These are phyloP conservation scores for Pyricularia pennisetigena DNA, from an alignment of 2,329 filamentous ascomycete species.

Conservation along the genomic window DNA sequence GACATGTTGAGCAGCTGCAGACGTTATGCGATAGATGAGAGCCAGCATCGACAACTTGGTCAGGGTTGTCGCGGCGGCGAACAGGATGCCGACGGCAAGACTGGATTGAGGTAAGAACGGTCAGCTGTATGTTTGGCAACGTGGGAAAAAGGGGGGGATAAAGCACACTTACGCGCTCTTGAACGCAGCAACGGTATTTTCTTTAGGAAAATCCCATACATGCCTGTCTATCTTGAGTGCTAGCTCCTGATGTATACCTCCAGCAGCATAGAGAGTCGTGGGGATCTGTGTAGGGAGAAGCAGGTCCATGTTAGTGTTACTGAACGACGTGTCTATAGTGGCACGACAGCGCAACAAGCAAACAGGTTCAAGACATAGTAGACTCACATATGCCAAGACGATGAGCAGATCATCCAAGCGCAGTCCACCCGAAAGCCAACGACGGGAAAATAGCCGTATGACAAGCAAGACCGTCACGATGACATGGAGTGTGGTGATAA, in stretches of 20 bases:
- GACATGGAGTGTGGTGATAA: constrained; percentile 16
- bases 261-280: constrained; percentile 19
- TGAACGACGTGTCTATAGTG: background rate
- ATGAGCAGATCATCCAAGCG: constrained; percentile 27
- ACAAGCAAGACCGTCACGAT: constrained; percentile 20
- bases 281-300: constrained; percentile 13
- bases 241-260: constrained; percentile 17
- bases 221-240: constrained; percentile 21
- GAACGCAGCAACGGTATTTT: constrained; percentile 14
- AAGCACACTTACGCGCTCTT: constrained; percentile 16
- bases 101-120: constrained; percentile 7
- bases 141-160: background rate
- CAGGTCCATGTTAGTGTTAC: background rate
- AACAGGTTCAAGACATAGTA: background rate
- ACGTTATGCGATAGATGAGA: constrained; percentile 25
- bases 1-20: constrained; percentile 16
- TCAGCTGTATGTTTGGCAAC: background rate
- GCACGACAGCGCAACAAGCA: background rate
- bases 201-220: constrained; percentile 20
- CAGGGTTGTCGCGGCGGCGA: constrained; percentile 25
- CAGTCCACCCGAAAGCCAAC: constrained; percentile 21
- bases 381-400: constrained; percentile 22
- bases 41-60: constrained; percentile 31
- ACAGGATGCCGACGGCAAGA: constrained; percentile 24
- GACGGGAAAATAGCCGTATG: constrained; percentile 25